Percentiles rank a stretch among this genome's conserved stretches.
Evolutionary conservation across 495 filamentous ascomycete species (phyloP).

Genomic region (Podospora appendiculata): DNA sequence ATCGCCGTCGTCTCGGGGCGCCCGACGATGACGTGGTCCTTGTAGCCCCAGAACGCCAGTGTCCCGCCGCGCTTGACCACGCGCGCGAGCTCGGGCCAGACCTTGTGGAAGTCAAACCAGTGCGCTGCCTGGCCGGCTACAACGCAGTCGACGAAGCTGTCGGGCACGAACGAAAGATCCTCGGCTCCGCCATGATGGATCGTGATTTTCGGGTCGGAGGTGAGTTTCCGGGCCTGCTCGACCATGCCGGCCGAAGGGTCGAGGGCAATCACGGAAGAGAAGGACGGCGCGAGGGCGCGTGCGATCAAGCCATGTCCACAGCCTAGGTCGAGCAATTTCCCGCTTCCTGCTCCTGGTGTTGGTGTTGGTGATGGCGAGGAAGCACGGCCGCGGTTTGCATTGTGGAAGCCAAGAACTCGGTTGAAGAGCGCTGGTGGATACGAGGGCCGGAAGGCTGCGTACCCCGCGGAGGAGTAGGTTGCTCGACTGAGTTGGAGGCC

Average conservation of each 20-base stretch:
- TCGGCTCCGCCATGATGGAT: conserved; percentile 43
- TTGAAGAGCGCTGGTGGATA: conserved; percentile 51
- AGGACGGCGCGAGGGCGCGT: conserved; percentile 42
- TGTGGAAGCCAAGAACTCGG: conserved; percentile 48
- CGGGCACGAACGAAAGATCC: conserved; percentile 37
- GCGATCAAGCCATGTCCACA: conserved; percentile 53
- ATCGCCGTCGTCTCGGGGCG: conserved; percentile 39
- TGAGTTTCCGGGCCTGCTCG: conserved; percentile 40
- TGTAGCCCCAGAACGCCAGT: conserved; percentile 57
- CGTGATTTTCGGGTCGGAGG: conserved; percentile 34
- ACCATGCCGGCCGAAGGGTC: conserved; percentile 57
- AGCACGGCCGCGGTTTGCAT: conserved; percentile 3
- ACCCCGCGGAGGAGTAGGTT: conserved; percentile 44
- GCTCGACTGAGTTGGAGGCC: conserved; percentile 1
- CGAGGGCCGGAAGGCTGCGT: conserved; percentile 56
- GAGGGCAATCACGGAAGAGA: conserved; percentile 42
- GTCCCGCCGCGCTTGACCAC: conserved; percentile 48
- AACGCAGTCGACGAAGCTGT: conserved; percentile 45
- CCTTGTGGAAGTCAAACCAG: conserved; percentile 50
- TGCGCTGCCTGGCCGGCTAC: conserved; percentile 57
- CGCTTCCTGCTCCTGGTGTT: conserved; percentile 7
- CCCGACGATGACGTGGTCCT: conserved; percentile 48
- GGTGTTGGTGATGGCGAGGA: background rate
- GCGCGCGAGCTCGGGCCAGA: conserved; percentile 48
- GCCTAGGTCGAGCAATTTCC: conserved; percentile 50